A percentile compares a stretch with the other conserved stretches of the same genome.
These are phyloP conservation scores for Stygiomarasmius scandens DNA, from an alignment of 1,284 basidiomycete genomes.

Conservation along the genomic window DNA sequence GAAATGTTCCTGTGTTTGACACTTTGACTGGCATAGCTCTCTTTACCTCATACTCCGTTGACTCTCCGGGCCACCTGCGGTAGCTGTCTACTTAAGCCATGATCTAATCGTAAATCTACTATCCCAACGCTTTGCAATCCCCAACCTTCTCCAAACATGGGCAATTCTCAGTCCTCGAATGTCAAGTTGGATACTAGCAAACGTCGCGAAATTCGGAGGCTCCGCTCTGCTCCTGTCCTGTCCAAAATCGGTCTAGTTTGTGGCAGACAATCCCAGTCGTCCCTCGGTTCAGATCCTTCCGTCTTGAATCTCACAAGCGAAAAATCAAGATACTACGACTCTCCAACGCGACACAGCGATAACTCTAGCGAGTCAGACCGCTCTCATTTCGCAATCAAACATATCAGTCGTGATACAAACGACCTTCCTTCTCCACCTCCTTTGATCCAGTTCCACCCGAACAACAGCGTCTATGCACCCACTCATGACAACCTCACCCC, in stretches of 20 bases:
- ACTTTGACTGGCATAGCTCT: conserved; percentile 4
- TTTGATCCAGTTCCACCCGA: background rate
- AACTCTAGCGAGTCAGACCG: conserved; percentile 24
- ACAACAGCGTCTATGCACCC: conserved; percentile 31
- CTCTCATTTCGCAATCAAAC: conserved; percentile 12
- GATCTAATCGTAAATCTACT: conserved; percentile 1
- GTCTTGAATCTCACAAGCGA: conserved; percentile 16
- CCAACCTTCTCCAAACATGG: conserved; percentile 11
- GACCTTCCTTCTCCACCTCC: conserved; percentile 7
- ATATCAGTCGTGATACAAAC: conserved; percentile 5
- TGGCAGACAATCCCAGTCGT: conserved; percentile 30
- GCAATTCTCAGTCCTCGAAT: conserved; percentile 17
- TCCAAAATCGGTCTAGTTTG: conserved; percentile 40
- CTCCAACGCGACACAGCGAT: background rate
- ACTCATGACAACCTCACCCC: conserved; percentile 25
- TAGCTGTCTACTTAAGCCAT: conserved; percentile 4
- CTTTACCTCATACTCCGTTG: conserved; percentile 7
- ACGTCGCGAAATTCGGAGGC: conserved; percentile 9
- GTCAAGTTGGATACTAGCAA: conserved; percentile 11
- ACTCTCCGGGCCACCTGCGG: background rate
- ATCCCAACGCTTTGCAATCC: background rate
- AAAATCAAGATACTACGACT: conserved; percentile 26
- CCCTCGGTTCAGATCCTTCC: conserved; percentile 24
- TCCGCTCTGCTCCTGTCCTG: conserved; percentile 28
- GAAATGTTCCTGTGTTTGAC: conserved; percentile 1